phyloP scores from a whole-genome alignment of 2,329 filamentous ascomycete species.

The Pleoardoris graminearum region DNA sequence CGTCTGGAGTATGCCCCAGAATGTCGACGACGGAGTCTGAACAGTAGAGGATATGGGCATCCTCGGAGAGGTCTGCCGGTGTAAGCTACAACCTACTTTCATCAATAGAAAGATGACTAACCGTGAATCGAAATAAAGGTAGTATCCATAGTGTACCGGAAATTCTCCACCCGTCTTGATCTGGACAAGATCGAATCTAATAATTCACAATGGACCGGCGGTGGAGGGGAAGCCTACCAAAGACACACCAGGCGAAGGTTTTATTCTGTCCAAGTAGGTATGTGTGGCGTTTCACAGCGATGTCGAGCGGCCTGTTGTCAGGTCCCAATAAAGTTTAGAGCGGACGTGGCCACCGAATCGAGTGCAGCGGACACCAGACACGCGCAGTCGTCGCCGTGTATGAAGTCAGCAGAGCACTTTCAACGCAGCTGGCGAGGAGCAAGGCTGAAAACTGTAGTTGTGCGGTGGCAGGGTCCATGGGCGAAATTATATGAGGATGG shows the following conservation, averaged over 20 bases:
- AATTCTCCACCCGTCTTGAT: slow-evolving; percentile 32
- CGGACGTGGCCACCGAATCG: not conserved
- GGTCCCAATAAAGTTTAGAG: not conserved
- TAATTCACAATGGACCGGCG: slow-evolving; percentile 40
- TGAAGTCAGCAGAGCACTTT: not conserved
- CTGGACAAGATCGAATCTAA: slow-evolving; percentile 42
- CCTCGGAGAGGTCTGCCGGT: slow-evolving; percentile 66
- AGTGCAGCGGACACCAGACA: not conserved
- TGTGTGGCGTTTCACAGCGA: slow-evolving; percentile 27
- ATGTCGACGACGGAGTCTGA: slow-evolving; percentile 85
- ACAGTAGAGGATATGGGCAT: slow-evolving; percentile 79
- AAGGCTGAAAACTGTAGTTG: not conserved
- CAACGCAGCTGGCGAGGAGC: not conserved
- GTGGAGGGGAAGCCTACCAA: slow-evolving; percentile 18
- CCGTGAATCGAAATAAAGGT: slow-evolving; percentile 93
- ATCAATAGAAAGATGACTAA: slow-evolving; percentile 48
- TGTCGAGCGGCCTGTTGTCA: slow-evolving; percentile 9
- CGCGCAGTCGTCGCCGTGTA: not conserved
- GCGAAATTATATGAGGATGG: slow-evolving; percentile 4
- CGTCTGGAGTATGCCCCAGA: slow-evolving; percentile 75
- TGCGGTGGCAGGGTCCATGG: slow-evolving; percentile 2
- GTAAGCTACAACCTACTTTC: slow-evolving; percentile 14
- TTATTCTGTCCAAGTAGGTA: slow-evolving; percentile 22
- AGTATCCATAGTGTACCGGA: slow-evolving; percentile 67
- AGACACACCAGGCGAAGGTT: slow-evolving; percentile 14